Percentiles rank a stretch among this genome's conserved stretches.
Evolutionary conservation across 768 basidiomycete species (phyloP).

Genomic region (Arthromyces matolae): DNA sequence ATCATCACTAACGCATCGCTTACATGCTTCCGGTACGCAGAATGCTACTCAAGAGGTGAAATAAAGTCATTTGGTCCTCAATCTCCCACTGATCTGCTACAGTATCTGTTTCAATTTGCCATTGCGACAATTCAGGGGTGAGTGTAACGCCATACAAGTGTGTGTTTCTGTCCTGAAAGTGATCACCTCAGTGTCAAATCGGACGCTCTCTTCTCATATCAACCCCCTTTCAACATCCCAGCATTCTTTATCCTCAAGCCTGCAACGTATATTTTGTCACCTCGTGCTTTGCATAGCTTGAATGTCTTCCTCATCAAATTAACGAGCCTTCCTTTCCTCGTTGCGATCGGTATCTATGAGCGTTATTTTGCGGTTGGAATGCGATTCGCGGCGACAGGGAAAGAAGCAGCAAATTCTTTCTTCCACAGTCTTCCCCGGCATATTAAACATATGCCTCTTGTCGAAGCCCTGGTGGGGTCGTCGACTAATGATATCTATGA

Average conservation of each 20-base stretch:
- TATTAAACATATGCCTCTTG: slow-evolving; percentile 68
- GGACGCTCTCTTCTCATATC: slow-evolving; percentile 88
- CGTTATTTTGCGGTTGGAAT: slow-evolving; percentile 56
- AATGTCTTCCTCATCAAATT: slow-evolving; percentile 86
- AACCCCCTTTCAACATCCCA: slow-evolving; percentile 83
- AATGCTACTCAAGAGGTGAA: slow-evolving; percentile 47
- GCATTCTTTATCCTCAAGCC: slow-evolving; percentile 82
- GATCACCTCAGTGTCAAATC: slow-evolving; percentile 63
- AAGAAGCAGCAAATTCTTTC: slow-evolving; percentile 49
- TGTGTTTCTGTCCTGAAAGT: slow-evolving; percentile 3
- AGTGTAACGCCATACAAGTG: slow-evolving; percentile 9
- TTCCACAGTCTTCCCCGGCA: slow-evolving; percentile 66
- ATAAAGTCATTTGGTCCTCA: background rate
- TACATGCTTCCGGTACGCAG: slow-evolving; percentile 19
- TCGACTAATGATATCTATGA: slow-evolving; percentile 65
- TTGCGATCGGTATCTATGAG: slow-evolving; percentile 78
- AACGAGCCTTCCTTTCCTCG: slow-evolving; percentile 78
- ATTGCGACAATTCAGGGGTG: slow-evolving; percentile 88
- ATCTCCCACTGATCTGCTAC: slow-evolving; percentile 41
- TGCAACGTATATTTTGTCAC: slow-evolving; percentile 67
- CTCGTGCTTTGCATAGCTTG: slow-evolving; percentile 72
- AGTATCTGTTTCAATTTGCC: slow-evolving; percentile 86
- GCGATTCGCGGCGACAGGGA: slow-evolving; percentile 47
- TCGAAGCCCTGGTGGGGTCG: slow-evolving; percentile 76
- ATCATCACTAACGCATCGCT: background rate